Evolutionary conservation across 2,329 filamentous ascomycete species (phyloP).

Genomic region (Aspergillus pseudoterreus): DNA sequence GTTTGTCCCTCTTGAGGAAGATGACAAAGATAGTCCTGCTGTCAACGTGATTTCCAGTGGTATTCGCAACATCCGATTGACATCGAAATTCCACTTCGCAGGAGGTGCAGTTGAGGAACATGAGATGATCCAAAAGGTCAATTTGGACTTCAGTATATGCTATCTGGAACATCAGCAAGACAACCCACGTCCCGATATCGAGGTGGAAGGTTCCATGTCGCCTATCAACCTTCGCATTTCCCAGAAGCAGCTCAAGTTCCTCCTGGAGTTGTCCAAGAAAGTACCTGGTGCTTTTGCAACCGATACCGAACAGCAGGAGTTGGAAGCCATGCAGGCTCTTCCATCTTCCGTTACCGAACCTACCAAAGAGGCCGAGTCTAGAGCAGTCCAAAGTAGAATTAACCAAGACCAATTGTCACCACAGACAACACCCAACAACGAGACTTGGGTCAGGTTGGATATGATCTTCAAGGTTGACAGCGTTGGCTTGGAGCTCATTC

Average conservation of each 20-base stretch:
- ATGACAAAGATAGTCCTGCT: slow-evolving; percentile 66
- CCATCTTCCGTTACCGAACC: slow-evolving; percentile 53
- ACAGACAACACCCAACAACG: slow-evolving; percentile 64
- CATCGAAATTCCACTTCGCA: slow-evolving; percentile 80
- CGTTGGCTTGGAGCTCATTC: slow-evolving; percentile 81
- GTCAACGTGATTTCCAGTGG: slow-evolving; percentile 89
- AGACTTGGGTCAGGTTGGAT: slow-evolving; percentile 90
- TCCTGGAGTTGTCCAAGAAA: slow-evolving; percentile 80
- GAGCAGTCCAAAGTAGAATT: slow-evolving; percentile 48
- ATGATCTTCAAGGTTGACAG: slow-evolving; percentile 85
- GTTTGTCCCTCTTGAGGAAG: slow-evolving; percentile 81
- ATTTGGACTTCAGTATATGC: slow-evolving; percentile 86
- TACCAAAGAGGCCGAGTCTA: slow-evolving; percentile 48
- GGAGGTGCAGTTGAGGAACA: slow-evolving; percentile 73
- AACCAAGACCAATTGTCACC: slow-evolving; percentile 56
- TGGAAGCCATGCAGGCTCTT: slow-evolving; percentile 72
- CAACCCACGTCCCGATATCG: slow-evolving; percentile 78
- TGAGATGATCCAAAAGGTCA: slow-evolving; percentile 95
- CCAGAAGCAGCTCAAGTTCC: slow-evolving; percentile 84
- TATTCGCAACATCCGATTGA: slow-evolving; percentile 86
- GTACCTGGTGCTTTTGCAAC: slow-evolving; percentile 83
- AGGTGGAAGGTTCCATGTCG: slow-evolving; percentile 88
- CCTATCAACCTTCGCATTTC: slow-evolving; percentile 87
- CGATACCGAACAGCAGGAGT: slow-evolving; percentile 66
- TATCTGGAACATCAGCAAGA: slow-evolving; percentile 82